Percentiles rank a stretch among this genome's conserved stretches.
These are phyloP conservation scores for Diplodia intermedia DNA, from an alignment of 2,329 filamentous ascomycete species.

Conservation along the genomic window DNA sequence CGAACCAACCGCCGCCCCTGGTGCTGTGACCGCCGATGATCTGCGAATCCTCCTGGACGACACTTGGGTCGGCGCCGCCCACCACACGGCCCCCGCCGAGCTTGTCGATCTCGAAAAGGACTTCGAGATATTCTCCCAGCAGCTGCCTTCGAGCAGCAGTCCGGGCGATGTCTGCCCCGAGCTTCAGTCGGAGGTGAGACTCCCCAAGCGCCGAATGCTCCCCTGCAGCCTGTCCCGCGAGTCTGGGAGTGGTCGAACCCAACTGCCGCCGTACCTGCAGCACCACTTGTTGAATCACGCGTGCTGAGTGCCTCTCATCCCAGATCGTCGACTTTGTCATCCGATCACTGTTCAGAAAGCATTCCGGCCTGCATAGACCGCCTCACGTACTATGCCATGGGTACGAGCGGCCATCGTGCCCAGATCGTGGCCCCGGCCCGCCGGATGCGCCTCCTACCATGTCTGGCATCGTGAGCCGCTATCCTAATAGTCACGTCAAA, in stretches of 20 bases:
- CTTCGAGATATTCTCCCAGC: slow-evolving; percentile 55
- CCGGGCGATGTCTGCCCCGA: slow-evolving; percentile 40
- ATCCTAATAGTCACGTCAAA: slow-evolving; percentile 73
- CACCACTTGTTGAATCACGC: slow-evolving; percentile 20
- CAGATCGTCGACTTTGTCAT: slow-evolving; percentile 64
- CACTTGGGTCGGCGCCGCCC: slow-evolving; percentile 65
- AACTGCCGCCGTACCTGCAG: slow-evolving; percentile 37
- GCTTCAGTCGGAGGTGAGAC: slow-evolving; percentile 54
- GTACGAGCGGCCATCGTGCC: slow-evolving; percentile 63
- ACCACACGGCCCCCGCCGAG: slow-evolving; percentile 47
- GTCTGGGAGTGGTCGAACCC: slow-evolving; percentile 22
- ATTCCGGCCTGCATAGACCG: slow-evolving; percentile 59
- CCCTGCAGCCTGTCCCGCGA: slow-evolving; percentile 45
- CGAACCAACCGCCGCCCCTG: slow-evolving; percentile 23
- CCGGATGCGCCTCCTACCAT: slow-evolving; percentile 57
- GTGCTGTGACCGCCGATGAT: slow-evolving; percentile 39
- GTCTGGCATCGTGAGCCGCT: slow-evolving; percentile 68
- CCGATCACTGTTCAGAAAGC: slow-evolving; percentile 74
- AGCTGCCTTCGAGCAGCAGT: slow-evolving; percentile 46
- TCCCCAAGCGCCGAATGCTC: slow-evolving; percentile 25
- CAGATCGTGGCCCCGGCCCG: slow-evolving; percentile 41
- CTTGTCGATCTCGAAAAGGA: slow-evolving; percentile 44
- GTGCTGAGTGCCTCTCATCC: slow-evolving; percentile 41
- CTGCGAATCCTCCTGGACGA: slow-evolving; percentile 70
- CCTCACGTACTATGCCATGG: slow-evolving; percentile 85